A percentile compares a stretch with the other conserved stretches of the same genome.
phyloP scores from a whole-genome alignment of 139 green algal species.

The Gonium pectorale region DNA sequence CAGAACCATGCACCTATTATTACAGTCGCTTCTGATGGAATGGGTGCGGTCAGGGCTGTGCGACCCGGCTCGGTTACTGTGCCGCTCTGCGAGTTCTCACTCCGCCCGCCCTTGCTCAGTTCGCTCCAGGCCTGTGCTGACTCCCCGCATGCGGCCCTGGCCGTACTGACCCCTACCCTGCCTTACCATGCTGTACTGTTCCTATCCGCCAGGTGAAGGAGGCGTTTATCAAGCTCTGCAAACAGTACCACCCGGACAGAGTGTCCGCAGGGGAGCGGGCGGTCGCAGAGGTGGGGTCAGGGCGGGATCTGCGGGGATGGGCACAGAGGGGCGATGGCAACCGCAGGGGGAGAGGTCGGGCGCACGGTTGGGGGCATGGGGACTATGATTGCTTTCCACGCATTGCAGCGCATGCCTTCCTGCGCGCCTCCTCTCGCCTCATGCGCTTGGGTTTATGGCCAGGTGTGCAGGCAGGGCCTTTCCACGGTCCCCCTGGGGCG shows the following conservation, averaged over 20 bases:
- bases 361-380: no score
- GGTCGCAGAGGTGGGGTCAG: conserved; percentile 4
- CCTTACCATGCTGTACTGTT: neutral
- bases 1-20: neutral
- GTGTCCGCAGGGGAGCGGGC: neutral
- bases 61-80: neutral
- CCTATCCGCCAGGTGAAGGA: conserved; percentile 20
- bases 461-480: no score
- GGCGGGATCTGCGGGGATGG: neutral
- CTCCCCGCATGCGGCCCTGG: neutral
- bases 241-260: conserved; percentile 30
- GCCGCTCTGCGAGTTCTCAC: neutral
- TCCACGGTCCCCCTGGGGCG: no score
- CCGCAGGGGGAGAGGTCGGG: no score
- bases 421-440: no score
- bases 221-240: conserved; percentile 30
- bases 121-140: neutral
- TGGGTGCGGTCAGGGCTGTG: neutral
- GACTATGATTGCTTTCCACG: no score
- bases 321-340: neutral
- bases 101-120: neutral
- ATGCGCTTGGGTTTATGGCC: no score
- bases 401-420: no score
- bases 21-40: neutral
- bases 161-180: neutral